Evolutionary conservation across 2,329 filamentous ascomycete species (phyloP).

Genomic region (Ceratocystis colombiana): DNA sequence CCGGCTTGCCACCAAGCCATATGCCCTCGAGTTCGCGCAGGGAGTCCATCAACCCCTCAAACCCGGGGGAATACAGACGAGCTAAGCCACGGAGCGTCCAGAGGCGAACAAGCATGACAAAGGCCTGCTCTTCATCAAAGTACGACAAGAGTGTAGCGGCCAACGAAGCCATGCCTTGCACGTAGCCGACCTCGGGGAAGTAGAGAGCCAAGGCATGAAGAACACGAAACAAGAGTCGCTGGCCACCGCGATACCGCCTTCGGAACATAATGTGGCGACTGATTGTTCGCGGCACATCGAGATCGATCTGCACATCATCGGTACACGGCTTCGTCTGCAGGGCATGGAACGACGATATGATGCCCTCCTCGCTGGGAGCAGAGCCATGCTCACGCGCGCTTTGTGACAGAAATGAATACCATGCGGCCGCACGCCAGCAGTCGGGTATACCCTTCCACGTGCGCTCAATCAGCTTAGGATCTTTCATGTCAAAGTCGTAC

Average conservation of each 20-base stretch:
- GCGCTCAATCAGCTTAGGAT: conserved; percentile 76
- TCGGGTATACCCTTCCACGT: conserved; percentile 99
- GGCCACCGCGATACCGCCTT: conserved; percentile 78
- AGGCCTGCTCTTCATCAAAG: conserved; percentile 88
- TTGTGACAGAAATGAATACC: conserved; percentile 81
- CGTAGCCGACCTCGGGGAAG: conserved; percentile 84
- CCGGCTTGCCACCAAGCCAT: conserved; percentile 70
- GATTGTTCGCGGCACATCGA: conserved; percentile 92
- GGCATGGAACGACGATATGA: conserved; percentile 61
- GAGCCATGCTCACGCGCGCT: conserved; percentile 58
- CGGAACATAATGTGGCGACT: conserved; percentile 97
- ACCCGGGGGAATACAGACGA: conserved; percentile 71
- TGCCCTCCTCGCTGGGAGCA: conserved; percentile 55
- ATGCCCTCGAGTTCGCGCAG: conserved; percentile 72
- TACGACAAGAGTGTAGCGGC: conserved; percentile 91
- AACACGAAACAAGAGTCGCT: conserved; percentile 83
- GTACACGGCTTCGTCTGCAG: conserved; percentile 65
- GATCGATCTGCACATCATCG: conserved; percentile 93
- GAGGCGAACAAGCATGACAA: conserved; percentile 91
- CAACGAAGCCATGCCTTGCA: conserved; percentile 93
- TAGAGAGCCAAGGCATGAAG: conserved; percentile 86
- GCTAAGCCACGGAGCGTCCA: conserved; percentile 85
- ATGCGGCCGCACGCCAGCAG: conserved; percentile 83
- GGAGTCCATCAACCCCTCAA: conserved; percentile 76
- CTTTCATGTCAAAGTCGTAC: conserved; percentile 70